phyloP scores from a whole-genome alignment of 2,329 filamentous ascomycete species.

The Aureobasidium sp. region DNA sequence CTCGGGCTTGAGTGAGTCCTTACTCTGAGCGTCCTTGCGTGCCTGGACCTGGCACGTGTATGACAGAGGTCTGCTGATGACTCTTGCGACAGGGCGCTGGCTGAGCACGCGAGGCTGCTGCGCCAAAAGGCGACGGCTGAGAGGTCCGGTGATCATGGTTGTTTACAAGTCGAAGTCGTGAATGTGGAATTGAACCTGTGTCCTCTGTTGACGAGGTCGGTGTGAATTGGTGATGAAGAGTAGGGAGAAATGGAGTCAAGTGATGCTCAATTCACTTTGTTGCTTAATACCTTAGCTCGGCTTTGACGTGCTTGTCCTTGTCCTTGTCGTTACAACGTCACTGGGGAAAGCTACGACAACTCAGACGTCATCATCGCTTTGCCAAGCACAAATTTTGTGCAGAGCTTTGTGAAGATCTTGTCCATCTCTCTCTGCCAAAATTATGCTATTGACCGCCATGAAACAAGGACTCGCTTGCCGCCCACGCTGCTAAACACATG shows the following conservation, averaged over 20 bases:
- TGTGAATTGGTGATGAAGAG: neutral
- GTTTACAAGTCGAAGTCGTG: neutral
- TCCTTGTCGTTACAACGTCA: neutral
- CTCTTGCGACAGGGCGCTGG: slow-evolving; percentile 3
- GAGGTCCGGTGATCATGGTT: slow-evolving; percentile 5
- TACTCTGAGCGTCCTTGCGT: slow-evolving; percentile 40
- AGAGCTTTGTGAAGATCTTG: neutral
- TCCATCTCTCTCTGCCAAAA: neutral
- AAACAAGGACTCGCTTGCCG: neutral
- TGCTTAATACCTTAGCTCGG: neutral
- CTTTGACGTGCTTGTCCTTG: neutral
- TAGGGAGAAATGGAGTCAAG: neutral
- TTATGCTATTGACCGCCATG: neutral
- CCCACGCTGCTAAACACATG: neutral
- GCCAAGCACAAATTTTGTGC: neutral
- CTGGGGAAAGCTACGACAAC: neutral
- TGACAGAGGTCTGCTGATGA: slow-evolving; percentile 14
- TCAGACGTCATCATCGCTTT: neutral
- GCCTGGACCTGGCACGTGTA: slow-evolving; percentile 24
- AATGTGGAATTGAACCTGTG: neutral
- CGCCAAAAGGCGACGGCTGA: slow-evolving; percentile 13
- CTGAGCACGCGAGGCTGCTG: slow-evolving; percentile 12
- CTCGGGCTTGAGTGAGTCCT: slow-evolving; percentile 56
- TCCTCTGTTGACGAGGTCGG: neutral
- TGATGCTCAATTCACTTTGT: slow-evolving; percentile 3